Evolutionary conservation across 495 filamentous ascomycete genomes (phyloP).

Genomic region (Penicillium roqueforti): DNA sequence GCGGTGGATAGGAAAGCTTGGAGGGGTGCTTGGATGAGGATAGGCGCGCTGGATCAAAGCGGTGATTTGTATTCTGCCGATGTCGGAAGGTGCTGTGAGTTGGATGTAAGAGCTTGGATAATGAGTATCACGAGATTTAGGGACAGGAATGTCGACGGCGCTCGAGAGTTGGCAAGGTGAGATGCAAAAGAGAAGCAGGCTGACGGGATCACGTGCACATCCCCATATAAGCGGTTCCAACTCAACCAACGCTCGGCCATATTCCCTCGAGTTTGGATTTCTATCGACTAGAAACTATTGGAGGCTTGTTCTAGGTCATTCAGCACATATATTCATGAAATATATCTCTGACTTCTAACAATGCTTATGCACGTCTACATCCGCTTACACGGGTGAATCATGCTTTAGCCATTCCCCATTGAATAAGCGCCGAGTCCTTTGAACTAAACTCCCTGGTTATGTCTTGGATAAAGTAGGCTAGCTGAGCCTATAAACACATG

Average conservation of each 20-base stretch:
- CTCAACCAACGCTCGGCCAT: no score
- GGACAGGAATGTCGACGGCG: not conserved
- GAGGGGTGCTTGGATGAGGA: constrained; percentile 4
- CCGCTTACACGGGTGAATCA: not conserved
- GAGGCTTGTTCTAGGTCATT: not conserved
- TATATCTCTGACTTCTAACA: no score
- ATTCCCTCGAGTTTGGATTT: not conserved
- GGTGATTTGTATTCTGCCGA: not conserved
- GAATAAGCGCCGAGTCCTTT: not conserved
- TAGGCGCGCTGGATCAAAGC: not conserved
- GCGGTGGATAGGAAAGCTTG: constrained; percentile 8
- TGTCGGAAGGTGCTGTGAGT: not conserved
- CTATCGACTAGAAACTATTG: not conserved
- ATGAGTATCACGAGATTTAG: not conserved
- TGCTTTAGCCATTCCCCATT: not conserved
- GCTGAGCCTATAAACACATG: not conserved
- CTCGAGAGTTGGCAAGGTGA: not conserved
- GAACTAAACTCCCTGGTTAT: not conserved
- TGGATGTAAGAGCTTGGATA: not conserved
- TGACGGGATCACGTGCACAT: not conserved
- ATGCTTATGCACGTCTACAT: no score
- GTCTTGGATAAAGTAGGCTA: not conserved
- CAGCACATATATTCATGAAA: not conserved
- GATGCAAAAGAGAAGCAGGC: constrained; percentile 1
- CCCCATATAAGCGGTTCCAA: not conserved